Percentiles rank a stretch among this genome's conserved stretches.
These are phyloP conservation scores for Podospora appendiculata DNA, from an alignment of 495 filamentous ascomycete species.

Conservation along the genomic window DNA sequence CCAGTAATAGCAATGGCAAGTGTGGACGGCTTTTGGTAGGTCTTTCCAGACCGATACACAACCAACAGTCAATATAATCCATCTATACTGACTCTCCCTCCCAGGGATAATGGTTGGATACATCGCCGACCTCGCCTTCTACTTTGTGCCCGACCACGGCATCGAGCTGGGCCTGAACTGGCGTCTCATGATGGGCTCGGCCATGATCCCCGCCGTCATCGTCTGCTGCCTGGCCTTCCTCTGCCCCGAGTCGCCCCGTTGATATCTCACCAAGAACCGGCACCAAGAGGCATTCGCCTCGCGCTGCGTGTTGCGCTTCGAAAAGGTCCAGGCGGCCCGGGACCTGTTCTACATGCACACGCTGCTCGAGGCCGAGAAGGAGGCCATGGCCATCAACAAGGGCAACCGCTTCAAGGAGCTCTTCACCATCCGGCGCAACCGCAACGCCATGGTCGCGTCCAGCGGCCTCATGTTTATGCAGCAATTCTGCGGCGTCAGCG, in stretches of 20 bases:
- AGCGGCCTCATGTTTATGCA: conserved; percentile 84
- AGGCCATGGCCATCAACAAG: conserved; percentile 45
- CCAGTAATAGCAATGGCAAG: no score
- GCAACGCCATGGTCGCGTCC: conserved; percentile 65
- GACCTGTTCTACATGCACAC: conserved; percentile 78
- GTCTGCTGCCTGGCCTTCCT: conserved; percentile 63
- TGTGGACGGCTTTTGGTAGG: no score
- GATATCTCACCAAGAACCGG: conserved; percentile 67
- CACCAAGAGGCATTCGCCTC: conserved; percentile 58
- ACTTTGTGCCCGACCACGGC: conserved; percentile 44
- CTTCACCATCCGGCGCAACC: conserved; percentile 66
- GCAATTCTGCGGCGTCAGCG: conserved; percentile 69
- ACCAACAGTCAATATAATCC: conserved; percentile 27
- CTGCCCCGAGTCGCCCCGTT: conserved; percentile 65
- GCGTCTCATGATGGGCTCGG: conserved; percentile 78
- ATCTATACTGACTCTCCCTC: no score
- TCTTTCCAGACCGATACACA: conserved; percentile 80
- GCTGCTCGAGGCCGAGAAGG: conserved; percentile 59
- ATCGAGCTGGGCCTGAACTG: conserved; percentile 64
- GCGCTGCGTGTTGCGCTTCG: conserved; percentile 57
- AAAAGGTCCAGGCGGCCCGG: conserved; percentile 69
- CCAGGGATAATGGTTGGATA: conserved; percentile 78
- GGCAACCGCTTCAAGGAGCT: conserved; percentile 60
- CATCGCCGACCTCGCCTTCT: conserved; percentile 65
- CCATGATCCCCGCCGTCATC: conserved; percentile 64